phyloP scores from a whole-genome alignment of 352 stramenopile species.

The Phytopythium oedochilum region DNA sequence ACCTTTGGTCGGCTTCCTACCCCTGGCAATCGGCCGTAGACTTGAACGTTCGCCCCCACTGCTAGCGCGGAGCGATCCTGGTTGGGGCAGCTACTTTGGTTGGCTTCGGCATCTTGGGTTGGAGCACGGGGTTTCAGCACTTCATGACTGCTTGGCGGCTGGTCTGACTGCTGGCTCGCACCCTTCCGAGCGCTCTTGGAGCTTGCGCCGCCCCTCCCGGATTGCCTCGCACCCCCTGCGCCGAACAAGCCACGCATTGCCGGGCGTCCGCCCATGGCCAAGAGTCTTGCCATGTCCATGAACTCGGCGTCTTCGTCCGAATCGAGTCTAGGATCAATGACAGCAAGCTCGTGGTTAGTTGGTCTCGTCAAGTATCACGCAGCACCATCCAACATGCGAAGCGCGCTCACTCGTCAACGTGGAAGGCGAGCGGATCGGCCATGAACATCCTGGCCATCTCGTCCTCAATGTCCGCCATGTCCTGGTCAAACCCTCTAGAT shows the following conservation, averaged over 20 bases:
- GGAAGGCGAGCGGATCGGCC: conserved; percentile 3
- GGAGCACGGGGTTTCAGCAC: no score
- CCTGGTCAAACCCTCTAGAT: not conserved
- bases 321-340: conserved; percentile 9
- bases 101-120: not conserved
- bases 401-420: not conserved
- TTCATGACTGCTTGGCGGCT: conserved; percentile 1
- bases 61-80: not conserved
- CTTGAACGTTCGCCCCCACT: conserved; percentile 27
- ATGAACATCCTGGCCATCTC: conserved; percentile 24
- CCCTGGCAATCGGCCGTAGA: conserved; percentile 32
- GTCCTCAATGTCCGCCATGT: conserved; percentile 9
- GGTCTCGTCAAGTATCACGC: not conserved
- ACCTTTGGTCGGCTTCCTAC: conserved; percentile 12
- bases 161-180: not conserved
- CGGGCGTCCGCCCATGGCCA: conserved; percentile 16
- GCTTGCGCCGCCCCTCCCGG: not conserved
- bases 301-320: conserved; percentile 35
- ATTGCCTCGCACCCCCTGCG: not conserved
- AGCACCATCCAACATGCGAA: not conserved
- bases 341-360: not conserved
- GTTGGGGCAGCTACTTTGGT: not conserved
- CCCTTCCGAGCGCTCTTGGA: conserved; percentile 5
- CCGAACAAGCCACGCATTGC: conserved; percentile 3
- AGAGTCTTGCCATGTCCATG: conserved; percentile 39